Base-by-base conservation (phyloP, 2,329 filamentous ascomycete species). In the Clonostachys rhizophaga region DNA sequence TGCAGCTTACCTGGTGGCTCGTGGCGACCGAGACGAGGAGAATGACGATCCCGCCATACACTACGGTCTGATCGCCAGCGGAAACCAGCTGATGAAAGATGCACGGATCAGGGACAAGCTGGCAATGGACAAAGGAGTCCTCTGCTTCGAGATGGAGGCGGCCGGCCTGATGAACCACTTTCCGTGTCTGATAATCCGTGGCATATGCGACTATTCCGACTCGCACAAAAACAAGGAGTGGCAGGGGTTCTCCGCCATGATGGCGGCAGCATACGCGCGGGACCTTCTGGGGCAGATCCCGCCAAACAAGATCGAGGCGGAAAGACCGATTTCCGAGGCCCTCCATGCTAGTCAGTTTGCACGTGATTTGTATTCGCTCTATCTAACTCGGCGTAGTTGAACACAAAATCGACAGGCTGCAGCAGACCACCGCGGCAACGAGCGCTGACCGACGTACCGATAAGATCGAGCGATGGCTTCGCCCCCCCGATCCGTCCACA, bases 21-120 rank as follows among this genome's bases (percentile, higher is more conserved):
- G 20, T 2, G 20, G 6, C 20, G 20, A 24, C 7, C 20, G 20
- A 24, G 20, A 24, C 6, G 20, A 24, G 20, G 41, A 43, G n/a
- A 7, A 34, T 34, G 43, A 44, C 10, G 20, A 41, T 33, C 47
- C 47, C 5, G 40, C 33, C 5, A 47, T 58, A 9, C 54, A 61
- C 34, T 55, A 52, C 14, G 55, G 58, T 2, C 24, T 53, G 1
- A 55, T 64, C n/a, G 62, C 60, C 0, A 68, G 65, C 0, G 61
- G 59, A 0, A 64, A 69, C 35, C 52, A 56, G 3, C 59, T 71
- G 1, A 64, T 74, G 46, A 69, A 65, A 37, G 52, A 65, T n/a
- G 61, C 56, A 24, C 20, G 20, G 20, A 24, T 24, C 20, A 24
- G 20, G 20, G 20, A 24, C 20, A 24, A 24, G 24, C 20, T 47